These are phyloP conservation scores for Centrapalus pauciflorus DNA, from an alignment of 129 eudicot genomes.

Conservation along the genomic window DNA sequence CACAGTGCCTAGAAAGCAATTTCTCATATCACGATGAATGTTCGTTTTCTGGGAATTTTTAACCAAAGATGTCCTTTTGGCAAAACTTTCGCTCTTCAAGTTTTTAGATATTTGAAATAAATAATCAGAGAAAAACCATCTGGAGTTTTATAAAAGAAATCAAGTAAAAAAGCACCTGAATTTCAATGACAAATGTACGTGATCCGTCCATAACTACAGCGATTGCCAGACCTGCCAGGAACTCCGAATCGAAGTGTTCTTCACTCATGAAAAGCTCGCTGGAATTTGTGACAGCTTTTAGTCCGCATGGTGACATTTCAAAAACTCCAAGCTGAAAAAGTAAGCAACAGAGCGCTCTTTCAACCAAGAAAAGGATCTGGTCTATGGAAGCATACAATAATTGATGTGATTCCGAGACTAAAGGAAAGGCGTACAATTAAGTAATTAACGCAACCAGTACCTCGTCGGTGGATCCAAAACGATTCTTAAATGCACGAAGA, in stretches of 20 bases:
- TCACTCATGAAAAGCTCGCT: slow-evolving; percentile 79
- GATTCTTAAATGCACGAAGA: slow-evolving; percentile 85
- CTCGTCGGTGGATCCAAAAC: slow-evolving; percentile 97
- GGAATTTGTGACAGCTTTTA: slow-evolving; percentile 71
- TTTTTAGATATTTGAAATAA: not conserved
- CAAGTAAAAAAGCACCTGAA: slow-evolving; percentile 54
- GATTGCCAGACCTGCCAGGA: slow-evolving; percentile 77
- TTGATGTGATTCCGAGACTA: not conserved
- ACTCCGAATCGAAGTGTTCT: slow-evolving; percentile 60
- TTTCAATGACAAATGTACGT: slow-evolving; percentile 72
- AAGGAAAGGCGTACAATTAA: not conserved
- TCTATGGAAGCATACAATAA: not conserved
- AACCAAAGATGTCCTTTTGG: not conserved
- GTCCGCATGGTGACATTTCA: slow-evolving; percentile 80
- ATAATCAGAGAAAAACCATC: not conserved
- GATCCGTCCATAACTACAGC: slow-evolving; percentile 87
- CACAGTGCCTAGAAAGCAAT: slow-evolving; percentile 68
- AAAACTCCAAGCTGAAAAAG: slow-evolving; percentile 77
- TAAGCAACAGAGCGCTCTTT: not conserved
- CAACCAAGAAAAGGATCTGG: not conserved
- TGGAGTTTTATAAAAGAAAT: not conserved
- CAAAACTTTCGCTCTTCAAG: not conserved
- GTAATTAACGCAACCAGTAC: slow-evolving; percentile 22
- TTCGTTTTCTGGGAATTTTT: not conserved
- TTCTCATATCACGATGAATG: not conserved